Evolutionary conservation across 2,329 filamentous ascomycete species (phyloP), one percentile per base, ranked within the genome.

Genomic region (Colletotrichum zoysiae): DNA sequence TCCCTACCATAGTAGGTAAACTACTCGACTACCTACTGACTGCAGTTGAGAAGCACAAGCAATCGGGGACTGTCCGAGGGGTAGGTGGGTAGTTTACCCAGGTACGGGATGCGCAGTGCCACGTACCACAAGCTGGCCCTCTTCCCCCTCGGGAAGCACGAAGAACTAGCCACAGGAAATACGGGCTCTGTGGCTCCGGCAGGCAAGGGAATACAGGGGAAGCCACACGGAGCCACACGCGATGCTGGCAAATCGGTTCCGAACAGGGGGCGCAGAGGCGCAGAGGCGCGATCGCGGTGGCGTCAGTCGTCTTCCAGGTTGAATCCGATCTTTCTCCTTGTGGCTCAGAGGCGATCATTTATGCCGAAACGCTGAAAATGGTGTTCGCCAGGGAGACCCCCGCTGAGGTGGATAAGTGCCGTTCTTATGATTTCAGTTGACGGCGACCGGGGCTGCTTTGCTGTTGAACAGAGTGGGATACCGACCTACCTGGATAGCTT

Each of bases 271-370:
- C 6, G 35, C 20, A 35, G 30, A 26, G 46, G 35, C 46, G 46
- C 50, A 53, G 26, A 20, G 12, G 35, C 20, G 51, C 51, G 38
- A 63, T 30, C 59, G 65, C 40, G 59, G 69, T 69, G 69, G 69
- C 69, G 59, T 71, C 69, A 30, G 55, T 65, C 26, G 26, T 26
- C 65, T 64, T 40, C 59, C 23, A 72, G 51, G 30, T 56, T 48
- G 46, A 50, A 56, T 65, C 66, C 40, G 67, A 71, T 66, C 33
- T 57, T 12, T 23, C 40, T 61, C n/a, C 40, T 44, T 66, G 70
- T 71, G 70, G 70, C 70, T 73, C 61, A 73, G 70, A 62, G 70
- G 58, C 61, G 70, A 73, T 73, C 70, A 46, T 71, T 73, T 51
- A 71, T 73, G 70, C 70, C 58, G 35, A 48, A 53, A 40, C 50